These are phyloP conservation scores for Boletus rufocinnamomeus DNA, from an alignment of 768 basidiomycete species.

Conservation along the genomic window DNA sequence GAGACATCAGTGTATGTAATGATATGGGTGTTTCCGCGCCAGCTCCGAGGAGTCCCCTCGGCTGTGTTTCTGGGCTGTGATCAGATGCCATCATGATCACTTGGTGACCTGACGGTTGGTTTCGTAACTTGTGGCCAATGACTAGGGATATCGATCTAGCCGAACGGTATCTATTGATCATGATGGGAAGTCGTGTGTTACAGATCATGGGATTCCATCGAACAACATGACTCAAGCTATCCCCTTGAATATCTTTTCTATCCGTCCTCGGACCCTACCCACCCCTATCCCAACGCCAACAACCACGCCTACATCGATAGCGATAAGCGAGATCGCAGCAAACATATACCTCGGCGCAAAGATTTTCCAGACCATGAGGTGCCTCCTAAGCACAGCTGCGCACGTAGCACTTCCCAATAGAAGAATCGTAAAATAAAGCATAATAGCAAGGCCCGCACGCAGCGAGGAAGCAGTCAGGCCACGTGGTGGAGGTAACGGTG, in stretches of 20 bases:
- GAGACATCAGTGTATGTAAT: conserved; percentile 22
- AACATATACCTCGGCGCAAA: conserved; percentile 95
- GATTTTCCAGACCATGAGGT: conserved; percentile 99
- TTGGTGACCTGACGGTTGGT: background rate
- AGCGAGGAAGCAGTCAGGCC: conserved; percentile 40
- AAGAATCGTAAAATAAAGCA: conserved; percentile 66
- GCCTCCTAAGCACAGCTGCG: conserved; percentile 75
- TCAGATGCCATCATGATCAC: conserved; percentile 14
- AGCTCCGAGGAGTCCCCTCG: conserved; percentile 23
- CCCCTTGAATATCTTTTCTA: conserved; percentile 24
- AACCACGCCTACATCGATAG: conserved; percentile 61
- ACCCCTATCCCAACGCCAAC: conserved; percentile 29
- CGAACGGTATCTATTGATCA: conserved; percentile 2
- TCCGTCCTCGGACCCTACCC: conserved; percentile 21
- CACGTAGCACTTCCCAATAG: conserved; percentile 70
- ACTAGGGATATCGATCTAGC: background rate
- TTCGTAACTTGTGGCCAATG: background rate
- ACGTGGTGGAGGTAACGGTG: conserved; percentile 48
- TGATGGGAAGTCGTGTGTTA: background rate
- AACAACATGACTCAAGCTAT: conserved; percentile 8
- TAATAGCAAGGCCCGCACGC: conserved; percentile 62
- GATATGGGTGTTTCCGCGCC: conserved; percentile 5
- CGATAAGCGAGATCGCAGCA: conserved; percentile 63
- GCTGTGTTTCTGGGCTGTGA: conserved; percentile 1
- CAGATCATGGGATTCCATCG: background rate